Conservation (phyloP, 176 grass and related monocot genomes). For the Carex myosuroides region DNA sequence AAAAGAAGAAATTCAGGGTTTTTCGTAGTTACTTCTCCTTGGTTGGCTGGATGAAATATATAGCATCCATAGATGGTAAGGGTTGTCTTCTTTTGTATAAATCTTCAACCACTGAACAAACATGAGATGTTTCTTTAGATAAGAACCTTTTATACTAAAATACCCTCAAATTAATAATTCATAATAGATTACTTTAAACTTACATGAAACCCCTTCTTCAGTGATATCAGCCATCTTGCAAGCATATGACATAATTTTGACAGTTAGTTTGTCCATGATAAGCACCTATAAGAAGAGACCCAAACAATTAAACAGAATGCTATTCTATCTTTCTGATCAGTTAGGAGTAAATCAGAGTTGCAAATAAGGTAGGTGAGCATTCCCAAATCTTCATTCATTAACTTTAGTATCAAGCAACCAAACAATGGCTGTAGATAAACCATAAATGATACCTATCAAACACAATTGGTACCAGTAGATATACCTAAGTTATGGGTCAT, state of each 20-base stretch:
- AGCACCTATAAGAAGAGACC: slow-evolving; percentile 50
- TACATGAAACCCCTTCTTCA: slow-evolving; percentile 83
- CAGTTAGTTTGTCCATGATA: slow-evolving; percentile 90
- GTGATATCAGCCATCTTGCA: slow-evolving; percentile 90
- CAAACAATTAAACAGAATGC: not conserved
- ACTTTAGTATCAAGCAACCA: not conserved
- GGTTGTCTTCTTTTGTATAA: slow-evolving; percentile 93
- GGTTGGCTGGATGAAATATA: slow-evolving; percentile 99
- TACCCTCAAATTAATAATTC: slow-evolving; percentile 14
- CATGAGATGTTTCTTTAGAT: slow-evolving; percentile 12
- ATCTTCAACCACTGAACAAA: slow-evolving; percentile 93
- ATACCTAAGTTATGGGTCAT: not conserved
- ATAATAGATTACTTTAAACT: slow-evolving; percentile 27
- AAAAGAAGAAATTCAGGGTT: slow-evolving; percentile 15
- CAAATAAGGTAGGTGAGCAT: not conserved
- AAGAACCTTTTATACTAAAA: slow-evolving; percentile 17
- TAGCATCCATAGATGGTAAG: slow-evolving; percentile 88
- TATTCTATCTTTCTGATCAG: not conserved
- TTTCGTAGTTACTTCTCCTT: slow-evolving; percentile 82
- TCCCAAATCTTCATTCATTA: not conserved
- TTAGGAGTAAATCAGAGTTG: not conserved
- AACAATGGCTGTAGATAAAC: not conserved
- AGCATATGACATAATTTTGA: slow-evolving; percentile 66
- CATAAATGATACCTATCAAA: not conserved
- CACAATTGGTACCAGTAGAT: not conserved